phyloP scores from a whole-genome alignment of 805 yeast species.

The Myxozyma sirexii region DNA sequence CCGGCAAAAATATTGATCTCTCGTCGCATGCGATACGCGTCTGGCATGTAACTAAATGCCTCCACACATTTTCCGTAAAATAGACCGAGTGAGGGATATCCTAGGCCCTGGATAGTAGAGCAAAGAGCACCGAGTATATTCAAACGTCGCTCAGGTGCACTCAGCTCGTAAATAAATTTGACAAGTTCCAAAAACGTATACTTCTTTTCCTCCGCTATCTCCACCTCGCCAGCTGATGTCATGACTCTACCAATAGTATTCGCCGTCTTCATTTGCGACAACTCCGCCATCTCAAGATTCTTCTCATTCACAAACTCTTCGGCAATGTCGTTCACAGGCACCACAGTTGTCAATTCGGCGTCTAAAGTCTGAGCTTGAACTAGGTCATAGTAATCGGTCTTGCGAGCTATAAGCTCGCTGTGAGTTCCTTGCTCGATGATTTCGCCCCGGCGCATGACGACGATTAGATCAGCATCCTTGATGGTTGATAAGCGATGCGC shows the following conservation, averaged over 20 bases:
- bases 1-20: conserved; percentile 40
- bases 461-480: conserved; percentile 51
- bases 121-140: conserved; percentile 8
- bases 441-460: conserved; percentile 50
- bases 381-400: conserved; percentile 36
- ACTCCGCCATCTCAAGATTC: not conserved
- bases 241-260: not conserved
- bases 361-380: conserved; percentile 37
- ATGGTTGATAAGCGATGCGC: conserved; percentile 57
- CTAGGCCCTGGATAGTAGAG: conserved; percentile 43
- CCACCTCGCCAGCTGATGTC: not conserved
- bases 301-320: not conserved
- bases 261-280: not conserved
- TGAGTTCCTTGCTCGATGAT: conserved; percentile 48
- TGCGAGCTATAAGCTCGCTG: conserved; percentile 35
- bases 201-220: not conserved
- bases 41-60: conserved; percentile 37
- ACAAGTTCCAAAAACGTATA: conserved; percentile 3
- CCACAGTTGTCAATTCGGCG: not conserved
- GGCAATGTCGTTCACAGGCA: not conserved
- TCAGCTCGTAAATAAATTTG: conserved; percentile 9
- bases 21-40: conserved; percentile 34
- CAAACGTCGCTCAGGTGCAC: conserved; percentile 12
- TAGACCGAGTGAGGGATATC: conserved; percentile 45
- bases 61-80: conserved; percentile 45